Evolutionary conservation across 2,329 filamentous ascomycete species (phyloP), one percentile per base, ranked within the genome.

Genomic region (Ophiostoma sp.): DNA sequence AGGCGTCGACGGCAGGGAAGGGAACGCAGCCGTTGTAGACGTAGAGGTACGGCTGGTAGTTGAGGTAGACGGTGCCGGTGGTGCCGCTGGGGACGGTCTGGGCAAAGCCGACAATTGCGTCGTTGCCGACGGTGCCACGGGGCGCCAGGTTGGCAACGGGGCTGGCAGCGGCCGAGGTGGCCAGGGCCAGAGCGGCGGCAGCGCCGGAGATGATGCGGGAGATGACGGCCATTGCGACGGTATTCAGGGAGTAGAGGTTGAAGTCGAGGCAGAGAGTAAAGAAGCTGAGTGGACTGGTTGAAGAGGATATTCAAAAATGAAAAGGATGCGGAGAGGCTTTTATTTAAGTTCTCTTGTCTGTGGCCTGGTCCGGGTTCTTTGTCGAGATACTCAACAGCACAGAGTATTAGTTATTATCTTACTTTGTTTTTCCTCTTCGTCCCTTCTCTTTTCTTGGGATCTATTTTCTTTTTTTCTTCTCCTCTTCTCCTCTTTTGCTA

Each of bases 1-100:
- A 76, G 0, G 81, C 81, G 72, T 89, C 84, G 1, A 89, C 87
- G 1, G 84, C 87, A 0, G 87, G 86, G 75, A 87, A 89, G 0
- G 87, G 86, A 10, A 89, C 86, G 72, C 87, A 89, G 65, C 87
- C 87, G 74, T 85, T 85, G 23, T 81, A 80, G 5, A 88, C 83
- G 13, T 86, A 74, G 6, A 88, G 79, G 69, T 79, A 81, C 0
- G 86, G 86, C 77, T 88, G 83, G 77, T 86, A 88, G 69, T 83
- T 83, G 60, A 84, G 76, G 73, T 86, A 85, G 33, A 86, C 76
- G 2, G 79, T 75, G 17, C 86, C 86, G 0, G 77, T 75, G 1
- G 78, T 78, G 5, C 79, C 73, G 60, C 77, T 78, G 0, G 86
- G 86, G 0, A 87, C 84, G 0, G 84, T 82, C 75, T 87, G 75